A percentile compares a stretch with the other conserved stretches of the same genome.
phyloP scores from a whole-genome alignment of 345 rosid species.

The Rhizophora apiculata region DNA sequence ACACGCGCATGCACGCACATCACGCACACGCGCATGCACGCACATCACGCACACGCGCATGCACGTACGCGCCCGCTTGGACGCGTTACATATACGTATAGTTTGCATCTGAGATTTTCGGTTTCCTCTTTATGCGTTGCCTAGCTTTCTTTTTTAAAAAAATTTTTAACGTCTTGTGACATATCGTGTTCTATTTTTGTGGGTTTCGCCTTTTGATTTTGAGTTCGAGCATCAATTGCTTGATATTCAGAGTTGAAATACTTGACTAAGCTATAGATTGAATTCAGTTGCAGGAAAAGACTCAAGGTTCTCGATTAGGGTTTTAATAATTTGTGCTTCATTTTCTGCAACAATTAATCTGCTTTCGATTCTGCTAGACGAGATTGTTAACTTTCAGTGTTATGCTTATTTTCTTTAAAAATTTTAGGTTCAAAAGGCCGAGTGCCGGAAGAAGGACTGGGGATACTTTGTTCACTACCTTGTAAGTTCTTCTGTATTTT shows the following conservation, averaged over 20 bases:
- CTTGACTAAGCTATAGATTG: background rate
- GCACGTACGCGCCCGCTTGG: no score
- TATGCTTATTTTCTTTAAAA: background rate
- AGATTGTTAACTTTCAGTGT: background rate
- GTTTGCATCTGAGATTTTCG: no score
- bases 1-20: no score
- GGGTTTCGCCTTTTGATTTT: background rate
- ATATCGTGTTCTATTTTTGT: background rate
- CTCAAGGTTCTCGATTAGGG: background rate
- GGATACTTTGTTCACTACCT: slow-evolving; percentile 93
- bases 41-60: no score
- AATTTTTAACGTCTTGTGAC: background rate
- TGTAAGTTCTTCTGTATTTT: slow-evolving; percentile 41
- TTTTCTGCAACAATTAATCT: background rate
- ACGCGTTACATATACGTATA: no score
- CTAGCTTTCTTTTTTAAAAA: no score
- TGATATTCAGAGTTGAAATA: background rate
- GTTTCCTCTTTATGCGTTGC: no score
- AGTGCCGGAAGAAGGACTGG: slow-evolving; percentile 91
- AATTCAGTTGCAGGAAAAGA: background rate
- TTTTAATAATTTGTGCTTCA: background rate
- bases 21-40: no score
- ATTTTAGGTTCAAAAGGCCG: slow-evolving; percentile 78
- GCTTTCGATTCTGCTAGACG: no score
- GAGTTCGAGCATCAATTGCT: background rate